phyloP scores from a whole-genome alignment of 257 asterid genomes.

The Verbascum thapsus region DNA sequence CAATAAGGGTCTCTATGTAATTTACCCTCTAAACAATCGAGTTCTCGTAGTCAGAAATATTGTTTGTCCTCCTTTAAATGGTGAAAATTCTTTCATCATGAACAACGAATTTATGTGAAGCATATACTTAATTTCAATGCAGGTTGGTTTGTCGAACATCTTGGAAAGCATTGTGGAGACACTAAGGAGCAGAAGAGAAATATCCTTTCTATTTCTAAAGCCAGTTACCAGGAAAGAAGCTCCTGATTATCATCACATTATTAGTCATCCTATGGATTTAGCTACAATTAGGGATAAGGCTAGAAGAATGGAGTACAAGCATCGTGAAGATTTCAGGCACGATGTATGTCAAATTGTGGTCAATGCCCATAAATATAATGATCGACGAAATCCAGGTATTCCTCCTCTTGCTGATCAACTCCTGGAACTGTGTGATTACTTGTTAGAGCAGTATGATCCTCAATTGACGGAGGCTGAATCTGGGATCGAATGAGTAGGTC shows the following conservation, averaged over 20 bases:
- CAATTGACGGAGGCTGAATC: constrained; percentile 79
- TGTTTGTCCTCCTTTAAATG: neutral
- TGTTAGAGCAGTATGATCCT: constrained; percentile 55
- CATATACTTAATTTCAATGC: constrained; percentile 29
- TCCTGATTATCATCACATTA: constrained; percentile 72
- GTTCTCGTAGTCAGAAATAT: neutral
- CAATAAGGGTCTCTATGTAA: no score
- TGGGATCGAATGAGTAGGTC: constrained; percentile 52
- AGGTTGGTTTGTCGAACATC: constrained; percentile 89
- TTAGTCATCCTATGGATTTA: constrained; percentile 85
- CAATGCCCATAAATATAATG: constrained; percentile 87
- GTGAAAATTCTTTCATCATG: constrained; percentile 1
- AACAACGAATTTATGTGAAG: constrained; percentile 13
- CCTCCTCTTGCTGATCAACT: constrained; percentile 99
- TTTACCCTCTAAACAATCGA: constrained; percentile 4
- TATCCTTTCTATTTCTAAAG: constrained; percentile 77
- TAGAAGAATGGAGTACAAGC: constrained; percentile 78
- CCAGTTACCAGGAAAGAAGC: constrained; percentile 95
- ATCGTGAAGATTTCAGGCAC: constrained; percentile 82
- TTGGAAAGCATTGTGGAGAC: constrained; percentile 74
- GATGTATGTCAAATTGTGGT: constrained; percentile 72
- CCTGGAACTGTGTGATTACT: constrained; percentile 82
- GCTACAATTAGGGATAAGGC: constrained; percentile 74
- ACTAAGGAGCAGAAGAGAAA: constrained; percentile 57
- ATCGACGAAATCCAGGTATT: constrained; percentile 80